Evolutionary conservation across 1,139 yeast species (phyloP), one percentile per base, ranked within the genome.

Genomic region (Magnusiomyces ingens): DNA sequence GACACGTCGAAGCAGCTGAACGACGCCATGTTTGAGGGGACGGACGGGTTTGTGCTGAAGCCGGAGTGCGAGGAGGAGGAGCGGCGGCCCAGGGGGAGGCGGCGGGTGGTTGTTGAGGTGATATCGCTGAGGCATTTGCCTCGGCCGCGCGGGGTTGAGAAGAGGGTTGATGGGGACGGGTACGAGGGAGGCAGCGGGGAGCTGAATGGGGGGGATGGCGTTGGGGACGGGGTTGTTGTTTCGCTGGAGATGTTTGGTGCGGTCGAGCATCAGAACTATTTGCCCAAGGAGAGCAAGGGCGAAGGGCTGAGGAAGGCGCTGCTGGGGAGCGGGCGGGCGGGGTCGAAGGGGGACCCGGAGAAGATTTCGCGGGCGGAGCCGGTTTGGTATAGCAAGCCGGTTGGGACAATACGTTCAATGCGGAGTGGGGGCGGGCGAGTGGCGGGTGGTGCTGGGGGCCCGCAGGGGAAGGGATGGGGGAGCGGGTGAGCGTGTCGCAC

Each of bases 21-120:
- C 66, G 87, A 86, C 60, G 88, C 97, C 0, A 73, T 91, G 75
- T 93, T 93, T 67, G 48, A 72, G 76, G 2, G 78, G 79, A 0
- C 48, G 40, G 19, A 72, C 76, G 99, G 99, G 0, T 94, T 87
- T 65, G 81, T 85, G 3, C 70, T 87, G 53, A 93, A 93, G 63
- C 96, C 98, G 0, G 59, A 35, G 6, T 19, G 19, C 4, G 45
- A 57, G 2, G 52, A 57, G 2, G 52, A 5, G 52, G 51, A 21
- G 32, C 42, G 17, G 46, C 41, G 2, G 44, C 46, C 29, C 21
- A 11, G 12, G 22, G 29, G 19, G 12, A 13, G 22, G 18, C 48
- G 17, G 2, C 43, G 47, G n/a, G 36, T 36, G 13, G n/a, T 44
- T 26, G 48, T 29, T 19, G 49, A 48, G 26, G 13, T 41, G 6